Evolutionary conservation across 345 rosid genomes (phyloP), one percentile per base, ranked within the genome.

Genomic region (Nephelium lappaceum): DNA sequence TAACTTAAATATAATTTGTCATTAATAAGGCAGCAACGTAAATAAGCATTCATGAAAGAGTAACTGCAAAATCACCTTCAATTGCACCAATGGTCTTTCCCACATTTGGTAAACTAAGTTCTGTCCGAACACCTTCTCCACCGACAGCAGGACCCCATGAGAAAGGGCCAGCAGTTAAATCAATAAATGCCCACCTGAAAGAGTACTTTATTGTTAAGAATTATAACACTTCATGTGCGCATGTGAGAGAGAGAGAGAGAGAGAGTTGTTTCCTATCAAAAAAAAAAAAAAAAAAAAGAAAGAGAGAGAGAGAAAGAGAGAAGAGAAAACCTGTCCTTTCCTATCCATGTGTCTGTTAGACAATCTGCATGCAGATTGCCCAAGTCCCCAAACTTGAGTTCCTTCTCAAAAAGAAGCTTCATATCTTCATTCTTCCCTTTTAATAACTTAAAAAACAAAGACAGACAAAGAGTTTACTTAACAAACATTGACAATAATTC

Each of bases 91-190:
- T 93, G 60, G 98, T 96, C 87, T 93, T 92, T 57, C 87, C 89
- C 83, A 96, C 98, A 87, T 92, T 93, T 82, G 99, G 99, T 69
- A 96, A 86, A 86, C 97, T 93, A 78, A 81, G 81, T 73, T 91
- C 91, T 5, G 98, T 96, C 58, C 98, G 95, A 78, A 96, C 98
- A 81, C 99, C 99, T 89, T 96, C 98, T 80, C 99, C 99, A 81
- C 99, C 99, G 76, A 96, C 99, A 84, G 99, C 93, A 72, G 99
- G 99, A 74, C 99, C 99, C 99, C 98, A 96, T 14, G 98, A 85
- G 82, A 96, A 96, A 82, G 98, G 98, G 65, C 98, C 99, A 42
- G 98, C 98, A 36, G 89, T 83, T 85, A 96, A 88, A 85, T 96
- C 98, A 80, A 96, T 86, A 81, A 96, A 94, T 51, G 97, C 97